A percentile compares a stretch with the other conserved stretches of the same genome.
Evolutionary conservation across 2,329 filamentous ascomycete genomes (phyloP).

Genomic region (Aureobasidium sp.): DNA sequence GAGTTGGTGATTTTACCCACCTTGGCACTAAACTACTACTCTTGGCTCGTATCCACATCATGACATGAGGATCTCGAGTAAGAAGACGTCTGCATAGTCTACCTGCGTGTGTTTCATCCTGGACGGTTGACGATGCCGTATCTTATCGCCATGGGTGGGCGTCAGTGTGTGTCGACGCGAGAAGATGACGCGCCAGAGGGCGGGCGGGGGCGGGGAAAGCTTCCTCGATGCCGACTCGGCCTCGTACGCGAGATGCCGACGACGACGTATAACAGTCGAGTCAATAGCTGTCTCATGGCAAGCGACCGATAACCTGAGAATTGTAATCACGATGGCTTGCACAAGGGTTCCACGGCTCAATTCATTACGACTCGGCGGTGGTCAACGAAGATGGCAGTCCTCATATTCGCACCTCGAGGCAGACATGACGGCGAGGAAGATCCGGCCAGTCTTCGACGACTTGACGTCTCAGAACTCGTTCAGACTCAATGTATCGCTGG

Average conservation of each 20-base stretch:
- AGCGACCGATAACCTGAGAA: too few relatives aligned
- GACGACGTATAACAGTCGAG: background rate
- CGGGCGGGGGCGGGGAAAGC: constrained; percentile 9
- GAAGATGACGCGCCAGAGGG: background rate
- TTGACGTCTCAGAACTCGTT: constrained; percentile 56
- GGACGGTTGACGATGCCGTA: background rate
- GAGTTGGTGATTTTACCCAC: background rate
- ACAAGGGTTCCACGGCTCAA: background rate
- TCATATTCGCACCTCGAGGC: constrained; percentile 34
- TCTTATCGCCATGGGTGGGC: background rate
- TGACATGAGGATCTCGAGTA: constrained; percentile 4
- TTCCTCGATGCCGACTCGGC: background rate
- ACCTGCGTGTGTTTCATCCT: background rate
- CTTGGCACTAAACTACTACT: background rate
- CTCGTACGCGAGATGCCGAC: background rate
- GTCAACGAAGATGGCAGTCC: constrained; percentile 25
- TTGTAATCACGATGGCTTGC: background rate
- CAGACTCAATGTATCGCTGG: constrained; percentile 58
- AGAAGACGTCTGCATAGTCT: background rate
- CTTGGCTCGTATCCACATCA: constrained; percentile 1
- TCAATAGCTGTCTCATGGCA: background rate
- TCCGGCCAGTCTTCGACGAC: constrained; percentile 48
- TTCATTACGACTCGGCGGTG: background rate
- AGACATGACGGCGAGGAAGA: constrained; percentile 42
- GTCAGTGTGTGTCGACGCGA: background rate